These are phyloP conservation scores for Cylindrotheca closterium DNA, from an alignment of 108 stramenopile genomes.

Conservation along the genomic window DNA sequence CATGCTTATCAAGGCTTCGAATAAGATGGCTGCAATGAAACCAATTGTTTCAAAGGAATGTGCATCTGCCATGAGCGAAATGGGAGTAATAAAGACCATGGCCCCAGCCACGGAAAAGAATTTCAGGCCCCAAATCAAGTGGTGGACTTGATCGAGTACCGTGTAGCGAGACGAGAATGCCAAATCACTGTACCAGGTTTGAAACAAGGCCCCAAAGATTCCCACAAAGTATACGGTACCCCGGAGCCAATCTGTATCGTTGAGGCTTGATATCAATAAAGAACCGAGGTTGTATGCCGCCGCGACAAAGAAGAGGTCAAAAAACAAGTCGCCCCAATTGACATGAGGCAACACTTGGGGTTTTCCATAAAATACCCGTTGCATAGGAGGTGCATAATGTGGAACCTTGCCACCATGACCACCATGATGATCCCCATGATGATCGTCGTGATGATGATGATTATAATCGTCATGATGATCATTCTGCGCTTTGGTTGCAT, in stretches of 20 bases:
- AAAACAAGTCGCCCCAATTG: conserved; percentile 67
- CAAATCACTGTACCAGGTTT: not conserved
- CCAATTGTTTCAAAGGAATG: not conserved
- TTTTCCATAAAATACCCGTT: conserved; percentile 42
- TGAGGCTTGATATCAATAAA: not conserved
- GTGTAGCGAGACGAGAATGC: not conserved
- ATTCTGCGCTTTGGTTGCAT: not conserved
- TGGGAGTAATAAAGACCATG: not conserved
- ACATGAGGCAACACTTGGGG: conserved; percentile 38
- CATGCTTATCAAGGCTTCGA: conserved; percentile 10
- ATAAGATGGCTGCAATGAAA: not conserved
- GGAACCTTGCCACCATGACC: not conserved
- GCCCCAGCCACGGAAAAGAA: not conserved
- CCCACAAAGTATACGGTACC: not conserved
- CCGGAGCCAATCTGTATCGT: not conserved
- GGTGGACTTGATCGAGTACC: not conserved
- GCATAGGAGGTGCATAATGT: conserved; percentile 27
- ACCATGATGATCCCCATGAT: not conserved
- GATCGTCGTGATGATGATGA: not conserved
- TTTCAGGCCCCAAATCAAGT: not conserved
- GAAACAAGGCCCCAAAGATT: not conserved
- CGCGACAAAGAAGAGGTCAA: conserved; percentile 64
- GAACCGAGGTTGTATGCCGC: conserved; percentile 40
- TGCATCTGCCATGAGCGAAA: not conserved
- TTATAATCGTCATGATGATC: not conserved